Evolutionary conservation across 2,329 filamentous ascomycete species (phyloP).

Genomic region (Nigrospora sphaerica): DNA sequence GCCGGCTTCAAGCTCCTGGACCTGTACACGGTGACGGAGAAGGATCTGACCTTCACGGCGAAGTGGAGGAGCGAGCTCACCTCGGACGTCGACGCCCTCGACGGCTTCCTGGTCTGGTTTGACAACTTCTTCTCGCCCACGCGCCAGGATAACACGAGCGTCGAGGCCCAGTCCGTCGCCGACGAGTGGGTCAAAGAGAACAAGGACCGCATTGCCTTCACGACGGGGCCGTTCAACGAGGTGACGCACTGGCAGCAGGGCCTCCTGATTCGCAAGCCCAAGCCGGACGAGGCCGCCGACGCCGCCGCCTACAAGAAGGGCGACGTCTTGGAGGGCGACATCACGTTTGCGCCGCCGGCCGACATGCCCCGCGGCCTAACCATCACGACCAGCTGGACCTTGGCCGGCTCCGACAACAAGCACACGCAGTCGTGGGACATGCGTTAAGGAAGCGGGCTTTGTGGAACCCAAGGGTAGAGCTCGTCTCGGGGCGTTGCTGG

Average conservation of each 20-base stretch:
- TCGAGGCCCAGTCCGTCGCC: constrained; percentile 46
- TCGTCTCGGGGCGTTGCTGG: too few species aligned
- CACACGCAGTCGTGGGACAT: constrained; percentile 36
- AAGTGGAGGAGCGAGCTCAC: constrained; percentile 57
- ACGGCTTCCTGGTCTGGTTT: constrained; percentile 89
- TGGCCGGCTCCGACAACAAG: constrained; percentile 30
- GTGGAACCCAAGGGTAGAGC: too few species aligned
- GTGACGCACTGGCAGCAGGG: constrained; percentile 91
- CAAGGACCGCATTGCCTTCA: constrained; percentile 69
- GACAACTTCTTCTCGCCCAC: constrained; percentile 82
- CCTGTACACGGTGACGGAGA: constrained; percentile 62
- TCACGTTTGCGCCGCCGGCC: constrained; percentile 63
- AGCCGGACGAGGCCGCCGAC: constrained; percentile 30
- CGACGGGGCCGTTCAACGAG: constrained; percentile 70
- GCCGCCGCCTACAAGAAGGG: constrained; percentile 38
- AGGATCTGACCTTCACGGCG: constrained; percentile 70
- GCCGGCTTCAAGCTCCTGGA: constrained; percentile 68
- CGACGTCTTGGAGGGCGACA: constrained; percentile 55
- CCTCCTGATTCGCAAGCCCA: constrained; percentile 60
- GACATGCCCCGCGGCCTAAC: constrained; percentile 63
- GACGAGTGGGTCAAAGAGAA: constrained; percentile 51
- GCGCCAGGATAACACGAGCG: constrained; percentile 31
- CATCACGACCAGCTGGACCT: constrained; percentile 57
- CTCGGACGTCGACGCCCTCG: constrained; percentile 60
- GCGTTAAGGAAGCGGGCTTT: constrained; percentile 3